Conservation (phyloP, 2,329 filamentous ascomycete genomes). For the Xylariaceae sp. region DNA sequence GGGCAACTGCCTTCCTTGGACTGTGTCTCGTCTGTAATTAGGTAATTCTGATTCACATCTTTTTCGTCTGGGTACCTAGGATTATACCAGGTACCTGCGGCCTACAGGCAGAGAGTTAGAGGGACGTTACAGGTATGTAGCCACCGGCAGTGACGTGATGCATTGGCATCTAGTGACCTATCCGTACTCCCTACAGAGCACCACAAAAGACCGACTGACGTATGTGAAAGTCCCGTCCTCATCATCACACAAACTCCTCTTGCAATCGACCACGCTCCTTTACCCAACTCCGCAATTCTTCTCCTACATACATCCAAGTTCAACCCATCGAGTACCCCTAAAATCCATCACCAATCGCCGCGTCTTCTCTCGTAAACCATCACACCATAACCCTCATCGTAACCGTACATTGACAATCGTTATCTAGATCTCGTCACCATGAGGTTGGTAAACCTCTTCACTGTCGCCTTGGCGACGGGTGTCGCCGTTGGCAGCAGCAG, state of each 20-base stretch:
- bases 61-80: no score
- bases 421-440: slow-evolving; percentile 44
- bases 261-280: neutral
- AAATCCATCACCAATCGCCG: neutral
- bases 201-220: slow-evolving; percentile 7
- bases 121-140: neutral
- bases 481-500: slow-evolving; percentile 66
- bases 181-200: neutral
- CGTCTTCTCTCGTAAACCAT: neutral
- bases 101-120: no score
- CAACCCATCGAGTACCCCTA: neutral
- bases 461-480: slow-evolving; percentile 67
- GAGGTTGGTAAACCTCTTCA: slow-evolving; percentile 68
- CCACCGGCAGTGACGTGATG: slow-evolving; percentile 30
- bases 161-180: slow-evolving; percentile 20
- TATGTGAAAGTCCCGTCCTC: slow-evolving; percentile 14
- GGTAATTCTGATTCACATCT: no score
- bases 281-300: neutral
- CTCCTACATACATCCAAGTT: neutral
- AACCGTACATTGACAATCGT: neutral
- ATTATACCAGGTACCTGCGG: neutral
- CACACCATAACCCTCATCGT: neutral
- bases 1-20: no score
- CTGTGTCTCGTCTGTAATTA: no score
- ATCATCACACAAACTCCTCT: slow-evolving; percentile 1